Conservation (phyloP, 352 stramenopile species). For the Lagenidium giganteum region DNA sequence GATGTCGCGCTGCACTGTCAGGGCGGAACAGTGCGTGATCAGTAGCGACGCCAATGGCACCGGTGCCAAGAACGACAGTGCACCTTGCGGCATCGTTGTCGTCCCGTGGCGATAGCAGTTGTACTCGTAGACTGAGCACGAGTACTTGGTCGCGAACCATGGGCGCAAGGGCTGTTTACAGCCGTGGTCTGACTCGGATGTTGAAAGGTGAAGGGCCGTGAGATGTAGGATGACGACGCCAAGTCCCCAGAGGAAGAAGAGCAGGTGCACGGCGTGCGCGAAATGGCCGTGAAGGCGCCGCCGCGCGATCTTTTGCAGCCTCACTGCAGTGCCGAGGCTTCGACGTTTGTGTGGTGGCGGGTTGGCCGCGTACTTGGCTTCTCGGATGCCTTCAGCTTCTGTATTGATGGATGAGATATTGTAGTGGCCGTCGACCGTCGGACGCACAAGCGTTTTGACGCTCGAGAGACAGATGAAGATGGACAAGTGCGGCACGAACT, state of each 20-base stretch:
- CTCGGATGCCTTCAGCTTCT: no score
- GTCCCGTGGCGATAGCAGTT: conserved; percentile 9
- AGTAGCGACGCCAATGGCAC: conserved; percentile 3
- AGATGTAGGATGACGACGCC: conserved; percentile 16
- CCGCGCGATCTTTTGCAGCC: no score
- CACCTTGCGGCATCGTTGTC: no score
- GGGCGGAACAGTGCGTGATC: conserved; percentile 2
- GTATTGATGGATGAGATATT: no score
- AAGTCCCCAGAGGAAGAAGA: conserved; percentile 8
- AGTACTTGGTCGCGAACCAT: conserved; percentile 4
- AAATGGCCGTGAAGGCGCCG: no score
- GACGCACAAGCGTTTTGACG: conserved; percentile 6
- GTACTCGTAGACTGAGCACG: conserved; percentile 11
- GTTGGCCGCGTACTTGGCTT: no score
- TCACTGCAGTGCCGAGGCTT: no score
- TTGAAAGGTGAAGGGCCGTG: background rate
- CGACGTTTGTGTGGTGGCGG: no score
- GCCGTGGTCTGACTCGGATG: background rate
- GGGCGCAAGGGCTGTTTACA: conserved; percentile 3
- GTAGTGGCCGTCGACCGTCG: no score
- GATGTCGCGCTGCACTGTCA: background rate
- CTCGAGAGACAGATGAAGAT: conserved; percentile 11
- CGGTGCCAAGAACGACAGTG: no score
- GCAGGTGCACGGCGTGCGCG: no score
- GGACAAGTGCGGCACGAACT: conserved; percentile 11